Percentiles rank a stretch among this genome's conserved stretches.
These are phyloP conservation scores for Erigeron philadelphicus DNA, from an alignment of 140 eudicot species.

Conservation along the genomic window DNA sequence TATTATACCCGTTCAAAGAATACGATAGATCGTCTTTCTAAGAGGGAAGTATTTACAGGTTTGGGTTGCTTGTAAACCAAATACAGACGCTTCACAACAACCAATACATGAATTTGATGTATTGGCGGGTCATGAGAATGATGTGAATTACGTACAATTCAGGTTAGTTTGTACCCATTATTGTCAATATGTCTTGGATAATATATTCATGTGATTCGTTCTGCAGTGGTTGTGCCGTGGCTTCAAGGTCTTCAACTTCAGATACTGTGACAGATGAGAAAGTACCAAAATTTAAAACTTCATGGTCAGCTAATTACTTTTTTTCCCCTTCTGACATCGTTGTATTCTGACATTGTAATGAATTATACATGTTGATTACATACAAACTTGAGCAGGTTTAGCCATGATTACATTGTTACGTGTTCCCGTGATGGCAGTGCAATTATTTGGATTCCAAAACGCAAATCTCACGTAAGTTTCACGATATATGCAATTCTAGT, in stretches of 20 bases:
- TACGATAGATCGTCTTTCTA: constrained; percentile 2
- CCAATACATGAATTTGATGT: constrained; percentile 79
- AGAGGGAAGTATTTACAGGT: constrained; percentile 48
- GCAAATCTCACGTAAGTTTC: constrained; percentile 75
- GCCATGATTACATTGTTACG: constrained; percentile 88
- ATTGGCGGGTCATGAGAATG: constrained; percentile 95
- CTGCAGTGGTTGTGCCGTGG: constrained; percentile 87
- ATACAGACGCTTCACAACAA: constrained; percentile 64
- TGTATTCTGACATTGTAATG: neutral
- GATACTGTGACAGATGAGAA: constrained; percentile 60
- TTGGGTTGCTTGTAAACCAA: constrained; percentile 76
- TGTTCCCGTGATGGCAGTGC: constrained; percentile 99
- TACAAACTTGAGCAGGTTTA: constrained; percentile 47
- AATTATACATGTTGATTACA: neutral
- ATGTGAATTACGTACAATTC: constrained; percentile 96
- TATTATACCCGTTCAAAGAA: neutral
- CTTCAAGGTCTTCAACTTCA: constrained; percentile 53
- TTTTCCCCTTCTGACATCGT: neutral
- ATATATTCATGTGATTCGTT: constrained; percentile 8
- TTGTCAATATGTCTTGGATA: neutral
- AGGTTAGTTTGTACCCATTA: constrained; percentile 43
- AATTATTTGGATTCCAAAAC: constrained; percentile 85
- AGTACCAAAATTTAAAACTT: constrained; percentile 63
- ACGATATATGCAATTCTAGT: neutral
- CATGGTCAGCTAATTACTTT: constrained; percentile 47